Evolutionary conservation across 768 basidiomycete genomes (phyloP).

Genomic region (Termitomyces sp.): DNA sequence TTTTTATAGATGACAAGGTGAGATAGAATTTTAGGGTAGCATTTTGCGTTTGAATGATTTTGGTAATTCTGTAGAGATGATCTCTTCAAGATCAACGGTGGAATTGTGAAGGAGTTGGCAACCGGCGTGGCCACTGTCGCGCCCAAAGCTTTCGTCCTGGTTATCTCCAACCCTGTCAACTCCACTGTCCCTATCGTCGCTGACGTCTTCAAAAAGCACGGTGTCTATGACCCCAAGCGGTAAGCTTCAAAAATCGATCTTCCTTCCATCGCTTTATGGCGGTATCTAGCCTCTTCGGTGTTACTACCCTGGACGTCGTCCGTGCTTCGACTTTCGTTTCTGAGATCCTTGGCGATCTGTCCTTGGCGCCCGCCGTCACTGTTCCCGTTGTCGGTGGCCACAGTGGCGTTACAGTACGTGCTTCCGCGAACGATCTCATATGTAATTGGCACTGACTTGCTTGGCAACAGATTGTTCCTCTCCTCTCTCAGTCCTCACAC

Average conservation of each 20-base stretch:
- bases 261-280: no score
- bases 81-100: constrained; percentile 99
- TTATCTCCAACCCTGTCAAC: constrained; percentile 99
- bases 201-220: constrained; percentile 92
- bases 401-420: constrained; percentile 81
- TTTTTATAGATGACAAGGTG: constrained; percentile 52
- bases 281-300: constrained; percentile 80
- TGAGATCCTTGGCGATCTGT: constrained; percentile 65
- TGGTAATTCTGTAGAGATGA: constrained; percentile 62
- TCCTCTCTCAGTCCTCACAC: constrained; percentile 87
- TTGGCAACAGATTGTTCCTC: constrained; percentile 74
- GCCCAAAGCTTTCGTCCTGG: constrained; percentile 90
- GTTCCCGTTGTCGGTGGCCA: constrained; percentile 96
- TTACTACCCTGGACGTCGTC: constrained; percentile 96
- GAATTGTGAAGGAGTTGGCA: constrained; percentile 92
- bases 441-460: background rate
- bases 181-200: constrained; percentile 97
- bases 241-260: constrained; percentile 27
- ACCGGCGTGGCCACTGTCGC: constrained; percentile 78
- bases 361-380: constrained; percentile 56
- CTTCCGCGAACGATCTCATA: background rate
- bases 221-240: constrained; percentile 91
- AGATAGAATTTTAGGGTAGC: constrained; percentile 13
- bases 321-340: constrained; percentile 96
- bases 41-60: constrained; percentile 15